These are phyloP conservation scores for Populus tremula DNA, from an alignment of 345 rosid genomes.

Conservation along the genomic window DNA sequence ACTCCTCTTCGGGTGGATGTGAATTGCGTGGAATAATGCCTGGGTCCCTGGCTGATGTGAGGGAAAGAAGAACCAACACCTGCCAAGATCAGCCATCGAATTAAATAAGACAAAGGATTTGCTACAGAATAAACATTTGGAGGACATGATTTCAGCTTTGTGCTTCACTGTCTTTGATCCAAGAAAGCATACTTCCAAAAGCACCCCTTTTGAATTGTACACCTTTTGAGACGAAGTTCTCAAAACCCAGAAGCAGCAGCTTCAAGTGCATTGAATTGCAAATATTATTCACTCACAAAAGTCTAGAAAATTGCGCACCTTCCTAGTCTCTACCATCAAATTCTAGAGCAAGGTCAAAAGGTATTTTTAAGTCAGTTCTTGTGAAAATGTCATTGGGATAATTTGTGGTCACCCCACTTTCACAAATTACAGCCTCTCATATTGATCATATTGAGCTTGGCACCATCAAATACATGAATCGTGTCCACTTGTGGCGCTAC, in stretches of 20 bases:
- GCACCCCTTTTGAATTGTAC: not conserved
- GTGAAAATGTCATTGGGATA: not conserved
- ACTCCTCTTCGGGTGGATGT: constrained; percentile 95
- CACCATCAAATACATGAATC: not conserved
- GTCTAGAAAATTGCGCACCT: not conserved
- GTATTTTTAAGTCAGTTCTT: not conserved
- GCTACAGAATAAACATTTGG: not conserved
- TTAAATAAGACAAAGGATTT: not conserved
- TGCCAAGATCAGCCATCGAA: constrained; percentile 38
- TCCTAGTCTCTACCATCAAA: not conserved
- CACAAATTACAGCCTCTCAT: not conserved
- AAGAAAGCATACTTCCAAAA: not conserved
- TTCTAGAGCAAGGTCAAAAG: not conserved
- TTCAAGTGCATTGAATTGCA: not conserved
- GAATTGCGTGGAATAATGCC: constrained; percentile 85
- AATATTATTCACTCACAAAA: not conserved
- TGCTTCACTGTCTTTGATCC: not conserved
- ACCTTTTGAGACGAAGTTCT: not conserved
- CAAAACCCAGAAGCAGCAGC: constrained; percentile 1
- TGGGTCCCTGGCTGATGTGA: constrained; percentile 91
- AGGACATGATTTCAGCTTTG: not conserved
- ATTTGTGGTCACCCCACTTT: not conserved
- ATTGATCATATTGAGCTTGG: not conserved
- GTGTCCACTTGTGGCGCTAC: not conserved
- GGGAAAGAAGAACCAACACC: constrained; percentile 80